Evolutionary conservation across 805 yeast genomes (phyloP).

Genomic region (Yamadazyma laniorum): DNA sequence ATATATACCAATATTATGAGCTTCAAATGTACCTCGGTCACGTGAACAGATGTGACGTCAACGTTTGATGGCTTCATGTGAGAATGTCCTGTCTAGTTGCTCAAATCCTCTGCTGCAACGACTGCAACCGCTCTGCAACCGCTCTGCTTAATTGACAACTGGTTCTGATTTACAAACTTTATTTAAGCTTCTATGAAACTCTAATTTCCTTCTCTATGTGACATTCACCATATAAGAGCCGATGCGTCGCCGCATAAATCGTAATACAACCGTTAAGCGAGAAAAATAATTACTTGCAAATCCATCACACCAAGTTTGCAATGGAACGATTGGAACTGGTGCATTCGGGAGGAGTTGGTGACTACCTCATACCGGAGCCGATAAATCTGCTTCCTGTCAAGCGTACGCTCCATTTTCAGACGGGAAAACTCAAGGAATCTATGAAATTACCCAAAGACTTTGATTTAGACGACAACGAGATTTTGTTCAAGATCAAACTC

Average conservation of each 20-base stretch:
- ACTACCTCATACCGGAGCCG: constrained; percentile 8
- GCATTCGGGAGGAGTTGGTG: neutral
- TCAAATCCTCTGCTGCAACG: too few relatives aligned
- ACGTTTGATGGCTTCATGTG: too few relatives aligned
- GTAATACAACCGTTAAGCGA: neutral
- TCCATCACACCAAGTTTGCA: neutral
- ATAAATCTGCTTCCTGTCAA: constrained; percentile 22
- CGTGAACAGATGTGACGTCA: too few relatives aligned
- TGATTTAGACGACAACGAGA: constrained; percentile 17
- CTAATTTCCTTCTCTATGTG: too few relatives aligned
- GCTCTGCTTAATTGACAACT: too few relatives aligned
- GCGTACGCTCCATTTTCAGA: constrained; percentile 23
- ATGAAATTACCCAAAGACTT: constrained; percentile 28
- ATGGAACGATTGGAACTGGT: neutral
- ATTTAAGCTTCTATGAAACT: too few relatives aligned
- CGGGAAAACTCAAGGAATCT: constrained; percentile 20
- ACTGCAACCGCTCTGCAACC: too few relatives aligned
- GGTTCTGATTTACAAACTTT: too few relatives aligned
- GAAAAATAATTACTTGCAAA: neutral
- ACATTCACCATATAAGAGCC: too few relatives aligned
- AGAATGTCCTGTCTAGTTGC: too few relatives aligned
- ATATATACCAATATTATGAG: too few relatives aligned
- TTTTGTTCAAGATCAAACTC: constrained; percentile 26
- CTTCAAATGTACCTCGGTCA: too few relatives aligned
- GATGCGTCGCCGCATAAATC: neutral